Evolutionary conservation across 352 stramenopile species (phyloP).

Genomic region (Phytopythium chamaehyphon): DNA sequence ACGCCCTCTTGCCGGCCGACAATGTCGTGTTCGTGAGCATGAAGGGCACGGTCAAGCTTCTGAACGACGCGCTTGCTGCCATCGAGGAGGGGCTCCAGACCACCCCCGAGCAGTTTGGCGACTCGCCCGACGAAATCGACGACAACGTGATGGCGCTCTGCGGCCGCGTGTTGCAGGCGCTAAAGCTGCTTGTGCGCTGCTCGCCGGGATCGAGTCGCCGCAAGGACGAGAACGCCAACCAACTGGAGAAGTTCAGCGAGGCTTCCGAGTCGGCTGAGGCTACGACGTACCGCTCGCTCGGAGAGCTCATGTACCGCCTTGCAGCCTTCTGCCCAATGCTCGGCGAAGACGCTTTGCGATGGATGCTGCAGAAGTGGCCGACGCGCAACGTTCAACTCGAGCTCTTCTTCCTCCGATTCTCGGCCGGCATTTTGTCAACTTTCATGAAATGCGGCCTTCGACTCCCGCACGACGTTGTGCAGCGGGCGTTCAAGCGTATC

Average conservation of each 20-base stretch:
- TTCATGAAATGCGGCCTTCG: slow-evolving; percentile 58
- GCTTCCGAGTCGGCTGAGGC: slow-evolving; percentile 59
- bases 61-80: slow-evolving; percentile 37
- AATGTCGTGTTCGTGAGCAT: slow-evolving; percentile 44
- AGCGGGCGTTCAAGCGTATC: slow-evolving; percentile 46
- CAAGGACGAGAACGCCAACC: slow-evolving; percentile 42
- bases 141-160: slow-evolving; percentile 31
- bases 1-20: slow-evolving; percentile 6
- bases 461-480: slow-evolving; percentile 42
- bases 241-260: slow-evolving; percentile 63
- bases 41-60: slow-evolving; percentile 53
- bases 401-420: slow-evolving; percentile 73
- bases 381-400: slow-evolving; percentile 67
- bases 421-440: slow-evolving; percentile 46
- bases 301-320: slow-evolving; percentile 59
- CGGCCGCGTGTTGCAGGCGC: slow-evolving; percentile 37
- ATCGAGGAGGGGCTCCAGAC: slow-evolving; percentile 36
- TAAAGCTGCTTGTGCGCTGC: slow-evolving; percentile 53
- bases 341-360: slow-evolving; percentile 53
- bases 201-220: slow-evolving; percentile 37
- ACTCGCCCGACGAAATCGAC: slow-evolving; percentile 29
- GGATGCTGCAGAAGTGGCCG: slow-evolving; percentile 75
- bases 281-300: slow-evolving; percentile 55
- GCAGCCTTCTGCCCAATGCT: slow-evolving; percentile 56
- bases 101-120: slow-evolving; percentile 34